Conservation (phyloP, 352 stramenopile genomes). For the Pythium coloratum region DNA sequence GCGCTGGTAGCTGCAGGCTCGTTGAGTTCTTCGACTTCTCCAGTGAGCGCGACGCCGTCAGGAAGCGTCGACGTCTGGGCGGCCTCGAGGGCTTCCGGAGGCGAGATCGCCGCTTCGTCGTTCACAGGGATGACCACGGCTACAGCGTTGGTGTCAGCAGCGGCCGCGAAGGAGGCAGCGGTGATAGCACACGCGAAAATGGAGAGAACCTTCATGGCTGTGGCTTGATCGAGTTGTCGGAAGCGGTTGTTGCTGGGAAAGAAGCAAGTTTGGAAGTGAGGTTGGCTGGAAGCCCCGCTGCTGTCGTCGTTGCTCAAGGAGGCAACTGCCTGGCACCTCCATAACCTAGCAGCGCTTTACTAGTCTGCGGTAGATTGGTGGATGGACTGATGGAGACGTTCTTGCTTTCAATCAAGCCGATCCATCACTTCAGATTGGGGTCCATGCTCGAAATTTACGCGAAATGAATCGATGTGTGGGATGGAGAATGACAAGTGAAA, state of each 20-base stretch:
- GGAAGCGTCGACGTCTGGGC: background rate
- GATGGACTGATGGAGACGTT: background rate
- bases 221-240: background rate
- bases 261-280: background rate
- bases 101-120: background rate
- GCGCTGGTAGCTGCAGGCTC: background rate
- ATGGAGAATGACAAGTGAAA: background rate
- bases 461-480: background rate
- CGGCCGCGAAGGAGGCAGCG: background rate
- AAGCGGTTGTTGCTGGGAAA: background rate
- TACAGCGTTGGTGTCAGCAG: background rate
- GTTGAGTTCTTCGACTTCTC: background rate
- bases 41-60: background rate
- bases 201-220: background rate
- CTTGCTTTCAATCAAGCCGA: background rate
- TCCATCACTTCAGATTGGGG: background rate
- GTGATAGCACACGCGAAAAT: background rate
- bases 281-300: background rate
- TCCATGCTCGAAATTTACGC: background rate
- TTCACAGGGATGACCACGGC: background rate
- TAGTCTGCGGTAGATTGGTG: background rate
- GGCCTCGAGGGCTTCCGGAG: background rate
- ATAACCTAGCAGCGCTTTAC: background rate
- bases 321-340: too few relatives aligned
- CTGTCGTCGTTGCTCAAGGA: too few relatives aligned